Percentiles rank a stretch among this genome's conserved stretches.
Conservation (phyloP, 495 filamentous ascomycete species). For the Amorphotheca resinae region DNA sequence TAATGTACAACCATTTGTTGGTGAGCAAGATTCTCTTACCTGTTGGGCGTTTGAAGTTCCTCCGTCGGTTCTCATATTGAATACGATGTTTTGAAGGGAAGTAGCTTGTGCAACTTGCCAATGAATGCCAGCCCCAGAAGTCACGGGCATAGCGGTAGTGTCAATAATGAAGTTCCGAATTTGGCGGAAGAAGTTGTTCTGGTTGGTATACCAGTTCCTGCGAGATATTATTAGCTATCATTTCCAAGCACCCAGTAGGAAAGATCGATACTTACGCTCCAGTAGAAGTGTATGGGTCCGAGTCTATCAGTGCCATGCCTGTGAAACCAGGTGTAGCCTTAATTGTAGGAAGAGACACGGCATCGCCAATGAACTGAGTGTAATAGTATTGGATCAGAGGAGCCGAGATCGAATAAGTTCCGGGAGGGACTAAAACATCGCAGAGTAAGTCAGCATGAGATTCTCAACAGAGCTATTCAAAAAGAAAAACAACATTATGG, state of each 20-base stretch:
- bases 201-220: conserved; percentile 59
- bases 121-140: conserved; percentile 69
- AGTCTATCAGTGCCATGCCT: conserved; percentile 84
- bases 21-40: conserved; percentile 39
- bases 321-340: conserved; percentile 60
- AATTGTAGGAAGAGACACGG: conserved; percentile 53
- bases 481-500: too few relatives aligned
- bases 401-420: conserved; percentile 46
- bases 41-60: conserved; percentile 29
- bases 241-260: too few relatives aligned
- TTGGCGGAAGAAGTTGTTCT: conserved; percentile 96
- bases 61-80: conserved; percentile 72
- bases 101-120: conserved; percentile 98
- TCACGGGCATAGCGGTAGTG: conserved; percentile 53
- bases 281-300: conserved; percentile 63
- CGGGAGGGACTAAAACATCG: conserved; percentile 30
- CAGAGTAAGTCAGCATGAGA: background rate
- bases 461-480: too few relatives aligned
- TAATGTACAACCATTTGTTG: background rate
- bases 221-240: background rate
- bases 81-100: conserved; percentile 77
- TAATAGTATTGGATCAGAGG: conserved; percentile 54
- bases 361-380: conserved; percentile 37
- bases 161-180: conserved; percentile 93
- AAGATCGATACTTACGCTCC: conserved; percentile 46